Evolutionary conservation across 2,329 filamentous ascomycete genomes (phyloP), one percentile per base, ranked within the genome.

Genomic region (Pseudomassariella vexata): DNA sequence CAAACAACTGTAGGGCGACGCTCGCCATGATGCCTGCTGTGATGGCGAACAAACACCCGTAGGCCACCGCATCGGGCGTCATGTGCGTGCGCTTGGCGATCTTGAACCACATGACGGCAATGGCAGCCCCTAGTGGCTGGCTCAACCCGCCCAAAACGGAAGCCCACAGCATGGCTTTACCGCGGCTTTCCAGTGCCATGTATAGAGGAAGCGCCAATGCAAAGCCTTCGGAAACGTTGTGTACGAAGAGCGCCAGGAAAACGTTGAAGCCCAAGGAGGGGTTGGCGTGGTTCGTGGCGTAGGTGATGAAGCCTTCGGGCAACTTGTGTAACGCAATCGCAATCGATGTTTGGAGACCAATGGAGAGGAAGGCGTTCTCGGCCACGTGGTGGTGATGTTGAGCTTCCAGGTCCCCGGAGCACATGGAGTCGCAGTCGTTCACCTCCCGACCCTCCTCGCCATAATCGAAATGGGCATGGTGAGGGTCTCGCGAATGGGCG

Each of bases 211-310:
- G 65, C 0, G 88, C 87, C 73, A 98, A 83, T 40, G 89, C 86
- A 54, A 96, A 96, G 2, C 92, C 92, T 63, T 98, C 92, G 18
- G 87, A 89, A 50, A 98, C 94, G 62, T 96, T 98, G 70, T 98
- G 92, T 37, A 98, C 90, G 53, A 95, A 95, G 6, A 98, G 73
- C 1, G 92, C 90, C 57, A 96, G 76, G 62, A 98, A 98, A 34
- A 98, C 87, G 32, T 85, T 84, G 58, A 95, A 79, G 14, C 92
- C 92, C 0, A 98, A 76, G 0, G 74, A 69, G 0, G 92, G 89
- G 55, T 89, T 96, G 9, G 88, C 90, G 54, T 98, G 92, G 59
- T 96, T 98, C 8, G 92, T 95, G 8, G 92, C 90, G 55, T 94
- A 98, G 1, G 90, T 96, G 46, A 98, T 82, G 55, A 83, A 83